Evolutionary conservation across 2,329 filamentous ascomycete species (phyloP).

Genomic region (Trichoderma simmonsii): DNA sequence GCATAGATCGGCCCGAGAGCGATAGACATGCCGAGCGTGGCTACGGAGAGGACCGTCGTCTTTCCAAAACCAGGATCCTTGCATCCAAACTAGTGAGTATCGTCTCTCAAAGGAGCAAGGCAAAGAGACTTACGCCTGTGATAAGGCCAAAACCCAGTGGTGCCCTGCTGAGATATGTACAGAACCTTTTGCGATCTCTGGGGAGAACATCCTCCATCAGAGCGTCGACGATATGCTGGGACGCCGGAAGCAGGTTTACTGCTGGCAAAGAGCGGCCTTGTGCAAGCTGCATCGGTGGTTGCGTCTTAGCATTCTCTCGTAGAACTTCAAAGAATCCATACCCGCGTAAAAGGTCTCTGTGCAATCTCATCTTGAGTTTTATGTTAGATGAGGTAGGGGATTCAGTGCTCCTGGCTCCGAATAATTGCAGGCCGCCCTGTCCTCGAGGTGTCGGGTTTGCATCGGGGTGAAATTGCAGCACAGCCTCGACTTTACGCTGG

Average conservation of each 20-base stretch:
- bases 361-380: neutral
- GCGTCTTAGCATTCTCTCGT: neutral
- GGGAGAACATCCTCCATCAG: constrained; percentile 7
- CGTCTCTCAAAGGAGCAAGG: neutral
- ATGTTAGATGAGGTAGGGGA: neutral
- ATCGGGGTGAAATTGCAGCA: neutral
- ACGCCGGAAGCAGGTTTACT: constrained; percentile 9
- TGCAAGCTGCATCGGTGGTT: neutral
- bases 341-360: constrained; percentile 20
- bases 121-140: constrained; percentile 18
- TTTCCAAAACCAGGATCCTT: constrained; percentile 24
- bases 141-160: constrained; percentile 20
- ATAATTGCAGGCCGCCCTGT: neutral
- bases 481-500: neutral
- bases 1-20: constrained; percentile 16
- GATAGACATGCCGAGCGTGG: constrained; percentile 7
- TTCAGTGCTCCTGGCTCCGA: neutral
- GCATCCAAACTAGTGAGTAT: neutral
- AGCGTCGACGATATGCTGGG: neutral
- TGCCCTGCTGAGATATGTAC: constrained; percentile 16
- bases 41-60: neutral
- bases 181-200: constrained; percentile 17
- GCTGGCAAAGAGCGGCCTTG: neutral
- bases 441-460: neutral
- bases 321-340: neutral